Conservation (phyloP, 2,329 filamentous ascomycete species). For the Leptographium flavum region DNA sequence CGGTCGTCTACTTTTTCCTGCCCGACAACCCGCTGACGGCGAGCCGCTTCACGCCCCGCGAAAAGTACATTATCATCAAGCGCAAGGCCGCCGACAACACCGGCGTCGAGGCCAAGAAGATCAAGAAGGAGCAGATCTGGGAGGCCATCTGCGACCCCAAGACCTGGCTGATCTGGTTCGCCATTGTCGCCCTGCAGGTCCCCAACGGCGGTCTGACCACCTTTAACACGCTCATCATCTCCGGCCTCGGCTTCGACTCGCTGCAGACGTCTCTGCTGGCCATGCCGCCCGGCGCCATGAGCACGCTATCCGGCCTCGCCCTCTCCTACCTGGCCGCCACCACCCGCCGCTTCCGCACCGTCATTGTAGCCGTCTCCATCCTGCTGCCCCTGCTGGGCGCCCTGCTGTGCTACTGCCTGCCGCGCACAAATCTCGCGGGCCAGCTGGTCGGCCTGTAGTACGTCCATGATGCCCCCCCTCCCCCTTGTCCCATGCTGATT, state of each 20-base stretch:
- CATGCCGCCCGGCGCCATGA: slow-evolving; percentile 10
- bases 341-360: slow-evolving; percentile 5
- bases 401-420: slow-evolving; percentile 17
- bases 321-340: slow-evolving; percentile 9
- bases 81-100: slow-evolving; percentile 13
- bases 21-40: slow-evolving; percentile 13
- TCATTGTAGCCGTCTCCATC: slow-evolving; percentile 18
- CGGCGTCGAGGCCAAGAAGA: slow-evolving; percentile 10
- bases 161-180: slow-evolving; percentile 14
- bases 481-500: neutral
- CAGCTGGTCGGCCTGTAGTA: slow-evolving; percentile 12
- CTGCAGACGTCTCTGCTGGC: slow-evolving; percentile 7
- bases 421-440: slow-evolving; percentile 5
- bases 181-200: slow-evolving; percentile 12
- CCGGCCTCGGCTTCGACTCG: slow-evolving; percentile 5
- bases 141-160: slow-evolving; percentile 11
- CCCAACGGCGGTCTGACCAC: slow-evolving; percentile 10
- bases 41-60: slow-evolving; percentile 4
- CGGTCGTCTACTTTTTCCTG: slow-evolving; percentile 12
- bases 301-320: slow-evolving; percentile 10
- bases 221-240: slow-evolving; percentile 8
- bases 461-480: neutral
- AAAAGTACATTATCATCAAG: slow-evolving; percentile 10
- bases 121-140: slow-evolving; percentile 11
- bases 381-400: slow-evolving; percentile 20